Base-by-base conservation (phyloP, 192 early-diverging fungal genomes). In the Kappamyces sp. region DNA sequence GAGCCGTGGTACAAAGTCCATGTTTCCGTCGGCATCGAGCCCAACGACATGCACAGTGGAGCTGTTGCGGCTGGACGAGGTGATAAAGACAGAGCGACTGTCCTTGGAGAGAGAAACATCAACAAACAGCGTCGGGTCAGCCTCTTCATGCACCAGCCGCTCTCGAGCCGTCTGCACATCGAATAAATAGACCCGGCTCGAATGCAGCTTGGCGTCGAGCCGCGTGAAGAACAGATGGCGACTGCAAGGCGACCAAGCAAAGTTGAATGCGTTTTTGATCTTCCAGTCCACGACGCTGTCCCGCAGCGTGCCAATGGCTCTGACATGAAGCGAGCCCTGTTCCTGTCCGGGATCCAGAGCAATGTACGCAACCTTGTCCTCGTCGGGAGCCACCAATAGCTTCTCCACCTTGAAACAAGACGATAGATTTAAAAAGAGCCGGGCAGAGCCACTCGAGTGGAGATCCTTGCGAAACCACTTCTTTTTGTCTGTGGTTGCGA, bases 81-180 rank as follows among this genome's bases (percentile, higher is more conserved):
- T n/a, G 38, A 40, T n/a, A 9, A 46, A 10, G 3, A n/a, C 12
- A 42, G n/a, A 46, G 38, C 4, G 12, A 12, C 47, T 57, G 34
- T 57, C 38, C 23, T 57, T 57, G 13, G 55, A 57, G 7, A 1
- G 32, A 12, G 55, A 35, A 7, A 57, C 55, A 57, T 57, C 55
- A 2, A 3, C 55, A 57, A 57, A 57, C 33, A 57, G 32, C 31
- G 42, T 31, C 34, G 55, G 55, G 6, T 57, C 55, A 5, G 5
- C 1, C 23, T 57, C 55, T 35, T 3, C 5, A 41, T 41, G 47
- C 4, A 57, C 4, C 0, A 57, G 33, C 38, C 33, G 4, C 38
- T 41, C 6, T 2, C 32, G 5, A 23, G 6, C 31, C 6, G 5
- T 23, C 6, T 57, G 23, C 23, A 23, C 23, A 23, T 23, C 23